Evolutionary conservation across 495 filamentous ascomycete species (phyloP), one percentile per base, ranked within the genome.

Genomic region (Elasticomyces elasticus): DNA sequence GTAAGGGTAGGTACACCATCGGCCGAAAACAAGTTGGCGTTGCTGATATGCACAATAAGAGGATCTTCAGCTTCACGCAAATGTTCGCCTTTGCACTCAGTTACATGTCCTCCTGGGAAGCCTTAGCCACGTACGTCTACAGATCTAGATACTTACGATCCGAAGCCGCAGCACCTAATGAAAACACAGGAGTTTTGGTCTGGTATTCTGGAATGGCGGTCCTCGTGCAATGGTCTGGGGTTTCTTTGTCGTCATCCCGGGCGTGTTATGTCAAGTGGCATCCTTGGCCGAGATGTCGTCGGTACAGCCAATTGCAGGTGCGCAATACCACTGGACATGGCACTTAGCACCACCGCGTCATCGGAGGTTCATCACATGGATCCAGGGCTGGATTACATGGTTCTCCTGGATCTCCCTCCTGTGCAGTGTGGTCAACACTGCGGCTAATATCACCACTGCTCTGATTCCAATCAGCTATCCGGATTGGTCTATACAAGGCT

Each of bases 351-450:
- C 42, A 11, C 20, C 25, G 26, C 71, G 51, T 5, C 70, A 60
- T 35, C 55, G 66, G 53, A 69, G 70, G 26, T 71, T 74, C 25
- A 55, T 70, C 43, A 75, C 72, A 2, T 47, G 52, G 41, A 37
- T 55, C 22, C 37, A 49, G 71, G 71, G 74, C 12, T 77, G 73
- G 74, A 58, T 65, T 42, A 71, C 62, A 12, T 65, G 69, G 24
- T 53, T 73, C 44, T 68, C 69, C n/a, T 68, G 65, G 66, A 40
- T 53, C 2, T 9, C 51, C 30, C 51, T 60, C 54, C 62, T 62
- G 27, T 40, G 44, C 13, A 17, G 51, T 41, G 40, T 49, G 56
- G 60, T 61, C 44, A 66, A 66, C 23, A 67, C 65, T 25, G 74
- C 68, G 55, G 71, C 66, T 15, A 33, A 33, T 33, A 33, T 7